Conservation (phyloP, 2,329 filamentous ascomycete species). For the Neonectria coccinea region DNA sequence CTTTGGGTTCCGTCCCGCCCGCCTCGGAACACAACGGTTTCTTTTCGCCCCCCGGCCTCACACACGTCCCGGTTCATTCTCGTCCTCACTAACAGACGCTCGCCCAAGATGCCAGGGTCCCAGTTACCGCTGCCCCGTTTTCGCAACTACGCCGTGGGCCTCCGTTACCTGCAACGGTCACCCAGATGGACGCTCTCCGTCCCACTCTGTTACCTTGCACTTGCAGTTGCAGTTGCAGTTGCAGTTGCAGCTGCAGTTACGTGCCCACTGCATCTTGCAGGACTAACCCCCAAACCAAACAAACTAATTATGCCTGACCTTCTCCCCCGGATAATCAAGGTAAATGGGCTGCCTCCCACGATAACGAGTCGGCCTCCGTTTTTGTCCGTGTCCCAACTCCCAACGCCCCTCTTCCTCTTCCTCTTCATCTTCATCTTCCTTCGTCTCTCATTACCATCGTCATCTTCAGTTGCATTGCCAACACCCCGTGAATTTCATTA, state of each 20-base stretch:
- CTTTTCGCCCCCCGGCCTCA: constrained; percentile 9
- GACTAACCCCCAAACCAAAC: constrained; percentile 5
- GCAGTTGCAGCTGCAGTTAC: too few relatives aligned
- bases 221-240: constrained; percentile 16
- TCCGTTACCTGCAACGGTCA: constrained; percentile 28
- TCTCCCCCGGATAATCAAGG: constrained; percentile 13
- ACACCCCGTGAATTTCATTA: constrained; percentile 15
- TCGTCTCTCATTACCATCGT: constrained; percentile 29
- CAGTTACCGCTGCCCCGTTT: constrained; percentile 17
- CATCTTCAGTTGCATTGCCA: constrained; percentile 7
- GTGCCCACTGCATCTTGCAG: constrained; percentile 26
- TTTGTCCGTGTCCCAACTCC: constrained; percentile 21
- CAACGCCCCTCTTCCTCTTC: too few relatives aligned
- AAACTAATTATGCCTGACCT: constrained; percentile 5
- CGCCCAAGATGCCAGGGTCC: constrained; percentile 20
- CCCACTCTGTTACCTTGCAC: constrained; percentile 14
- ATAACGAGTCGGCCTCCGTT: constrained; percentile 43
- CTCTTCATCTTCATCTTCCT: constrained; percentile 8
- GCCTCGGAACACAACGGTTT: constrained; percentile 26
- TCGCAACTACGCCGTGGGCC: not conserved
- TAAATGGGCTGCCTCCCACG: constrained; percentile 40
- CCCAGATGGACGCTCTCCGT: not conserved
- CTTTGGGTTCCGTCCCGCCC: constrained; percentile 30
- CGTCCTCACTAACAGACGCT: constrained; percentile 26
- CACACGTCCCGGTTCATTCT: constrained; percentile 25